Evolutionary conservation across 1,284 basidiomycete species (phyloP), one percentile per base, ranked within the genome.

Genomic region (Naganishia sp.): DNA sequence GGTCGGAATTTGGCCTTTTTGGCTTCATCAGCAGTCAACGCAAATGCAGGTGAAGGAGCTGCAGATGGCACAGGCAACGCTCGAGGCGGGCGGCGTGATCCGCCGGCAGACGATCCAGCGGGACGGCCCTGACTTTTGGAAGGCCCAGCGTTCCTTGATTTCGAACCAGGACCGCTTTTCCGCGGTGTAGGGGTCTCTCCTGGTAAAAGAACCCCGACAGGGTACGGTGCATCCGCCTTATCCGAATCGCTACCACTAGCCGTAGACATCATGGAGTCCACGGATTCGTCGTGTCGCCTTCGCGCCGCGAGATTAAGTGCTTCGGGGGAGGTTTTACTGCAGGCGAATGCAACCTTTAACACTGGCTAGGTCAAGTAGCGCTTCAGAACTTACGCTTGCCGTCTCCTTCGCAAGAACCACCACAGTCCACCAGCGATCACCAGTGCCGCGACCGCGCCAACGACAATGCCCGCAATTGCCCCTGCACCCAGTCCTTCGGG

Each of bases 1-100:
- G 58, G 58, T 42, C 58, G 50, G 28, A 61, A 61, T 21, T 61
- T 61, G 17, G 47, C 58, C 17, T 61, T 61, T 39, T 49, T 61
- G 18, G 28, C 32, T 17, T 54, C 52, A 28, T 61, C 46, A 11
- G 39, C 49, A 3, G 35, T 42, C n/a, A 41, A 51, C 17, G 58
- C 58, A 28, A 61, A 61, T 13, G 47, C 47, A 43, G 58, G 58
- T 41, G 32, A 25, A 7, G 58, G 47, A 21, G 58, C 39, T 6
- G 58, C 23, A 25, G 49, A 35, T n/a, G 47, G 47, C 11, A 54
- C 32, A 6, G 52, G 52, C n/a, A 9, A 13, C 18, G 35, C 7
- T 15, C 52, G 52, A 23, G 35, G 17, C 7, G 52, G 52, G 13
- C 52, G 52, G 18, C 31, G 35, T 4, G 52, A 54, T 13, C 52